phyloP scores from a whole-genome alignment of 2,329 filamentous ascomycete species.

The Arthrobotrys iridis region DNA sequence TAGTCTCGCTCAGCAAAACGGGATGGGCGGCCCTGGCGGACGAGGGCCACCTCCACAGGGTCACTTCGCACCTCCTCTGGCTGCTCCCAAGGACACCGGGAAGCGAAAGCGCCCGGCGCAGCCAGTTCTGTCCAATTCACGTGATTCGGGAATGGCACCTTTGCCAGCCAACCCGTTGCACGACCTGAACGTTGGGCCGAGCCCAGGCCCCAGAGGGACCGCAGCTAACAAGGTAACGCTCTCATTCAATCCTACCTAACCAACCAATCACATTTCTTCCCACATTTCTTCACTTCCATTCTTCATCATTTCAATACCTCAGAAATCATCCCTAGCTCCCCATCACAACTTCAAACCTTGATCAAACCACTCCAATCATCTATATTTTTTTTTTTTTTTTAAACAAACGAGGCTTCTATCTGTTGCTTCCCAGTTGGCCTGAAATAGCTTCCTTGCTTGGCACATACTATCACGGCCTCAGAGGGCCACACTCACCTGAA shows the following conservation, averaged over 20 bases:
- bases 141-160: conserved; percentile 39
- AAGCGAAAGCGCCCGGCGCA: conserved; percentile 69
- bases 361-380: too few relatives aligned
- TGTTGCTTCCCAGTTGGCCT: too few relatives aligned
- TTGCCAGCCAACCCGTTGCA: conserved; percentile 31
- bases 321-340: too few relatives aligned
- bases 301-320: background rate
- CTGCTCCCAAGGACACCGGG: conserved; percentile 88
- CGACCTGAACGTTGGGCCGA: conserved; percentile 31
- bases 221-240: conserved; percentile 46
- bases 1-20: conserved; percentile 4
- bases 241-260: background rate
- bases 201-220: conserved; percentile 32
- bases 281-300: background rate
- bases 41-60: conserved; percentile 80
- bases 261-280: background rate
- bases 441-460: too few relatives aligned
- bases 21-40: conserved; percentile 62
- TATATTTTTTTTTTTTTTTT: too few relatives aligned
- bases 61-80: conserved; percentile 85
- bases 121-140: conserved; percentile 27
- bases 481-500: background rate
- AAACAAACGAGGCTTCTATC: too few relatives aligned
- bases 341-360: too few relatives aligned
- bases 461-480: background rate